phyloP scores from a whole-genome alignment of 441 rosid species.

The Raphanus hybrid region DNA sequence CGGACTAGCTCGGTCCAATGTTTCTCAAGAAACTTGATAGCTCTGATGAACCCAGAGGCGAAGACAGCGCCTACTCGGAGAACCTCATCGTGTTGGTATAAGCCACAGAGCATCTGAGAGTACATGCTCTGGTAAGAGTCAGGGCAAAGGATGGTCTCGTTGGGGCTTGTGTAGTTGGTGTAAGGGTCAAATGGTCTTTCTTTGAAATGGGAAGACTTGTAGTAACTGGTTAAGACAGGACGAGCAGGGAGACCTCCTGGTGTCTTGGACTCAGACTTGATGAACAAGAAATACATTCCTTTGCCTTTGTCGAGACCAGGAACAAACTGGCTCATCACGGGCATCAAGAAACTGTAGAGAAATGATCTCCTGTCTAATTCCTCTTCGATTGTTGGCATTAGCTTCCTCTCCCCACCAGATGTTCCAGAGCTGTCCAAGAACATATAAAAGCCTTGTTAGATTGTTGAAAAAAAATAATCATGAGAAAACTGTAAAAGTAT shows the following conservation, averaged over 20 bases:
- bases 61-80: conserved; percentile 97
- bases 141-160: conserved; percentile 85
- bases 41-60: conserved; percentile 95
- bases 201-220: conserved; percentile 81
- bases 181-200: conserved; percentile 80
- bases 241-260: conserved; percentile 87
- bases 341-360: conserved; percentile 85
- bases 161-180: conserved; percentile 95
- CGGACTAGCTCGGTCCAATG: conserved; percentile 66
- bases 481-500: neutral
- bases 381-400: conserved; percentile 96
- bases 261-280: conserved; percentile 83
- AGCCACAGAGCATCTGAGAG: conserved; percentile 91
- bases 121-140: conserved; percentile 96
- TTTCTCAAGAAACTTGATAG: conserved; percentile 81
- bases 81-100: conserved; percentile 73
- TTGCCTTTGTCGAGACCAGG: conserved; percentile 85
- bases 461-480: neutral
- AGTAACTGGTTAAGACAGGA: conserved; percentile 90
- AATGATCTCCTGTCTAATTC: conserved; percentile 75
- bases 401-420: conserved; percentile 89
- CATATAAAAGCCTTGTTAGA: neutral
- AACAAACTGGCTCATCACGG: conserved; percentile 83
- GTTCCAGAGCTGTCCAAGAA: conserved; percentile 78
- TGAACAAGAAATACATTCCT: conserved; percentile 95